phyloP scores from a whole-genome alignment of 2,329 filamentous ascomycete species.

The Tothia fuscella region DNA sequence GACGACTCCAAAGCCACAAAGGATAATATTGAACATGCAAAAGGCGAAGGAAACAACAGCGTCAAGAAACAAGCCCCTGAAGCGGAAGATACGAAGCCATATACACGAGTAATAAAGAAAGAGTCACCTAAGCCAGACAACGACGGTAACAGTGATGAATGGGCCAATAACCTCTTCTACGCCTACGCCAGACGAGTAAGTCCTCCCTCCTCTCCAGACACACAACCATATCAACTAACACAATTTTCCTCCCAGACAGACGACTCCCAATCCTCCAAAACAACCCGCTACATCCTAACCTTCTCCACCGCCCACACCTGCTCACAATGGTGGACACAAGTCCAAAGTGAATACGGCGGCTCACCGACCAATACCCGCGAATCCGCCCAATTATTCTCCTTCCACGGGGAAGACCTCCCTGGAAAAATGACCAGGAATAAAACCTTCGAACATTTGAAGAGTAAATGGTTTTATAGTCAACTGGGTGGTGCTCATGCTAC shows the following conservation, averaged over 20 bases:
- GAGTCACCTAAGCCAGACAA: no score
- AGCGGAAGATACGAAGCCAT: no score
- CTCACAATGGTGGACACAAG: constrained; percentile 3
- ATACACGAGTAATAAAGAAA: no score
- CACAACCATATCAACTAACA: background rate
- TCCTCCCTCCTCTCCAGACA: background rate
- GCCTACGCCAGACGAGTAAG: constrained; percentile 8
- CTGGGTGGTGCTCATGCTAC: constrained; percentile 1
- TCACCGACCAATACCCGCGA: constrained; percentile 3
- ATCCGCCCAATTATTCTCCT: constrained; percentile 7
- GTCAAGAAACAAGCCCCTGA: no score
- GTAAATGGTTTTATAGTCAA: constrained; percentile 9
- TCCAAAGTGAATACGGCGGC: constrained; percentile 3
- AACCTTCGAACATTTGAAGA: constrained; percentile 3
- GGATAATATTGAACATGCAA: no score
- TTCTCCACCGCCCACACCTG: constrained; percentile 6
- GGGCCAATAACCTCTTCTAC: constrained; percentile 7
- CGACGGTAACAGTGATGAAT: no score
- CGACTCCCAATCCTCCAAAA: background rate
- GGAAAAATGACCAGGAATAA: background rate
- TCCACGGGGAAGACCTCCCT: constrained; percentile 8
- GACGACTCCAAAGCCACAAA: no score
- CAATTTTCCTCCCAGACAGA: background rate
- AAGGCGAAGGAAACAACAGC: no score
- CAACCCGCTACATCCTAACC: constrained; percentile 9